phyloP scores from a whole-genome alignment of 495 filamentous ascomycete genomes.

The Penicillium manginii region DNA sequence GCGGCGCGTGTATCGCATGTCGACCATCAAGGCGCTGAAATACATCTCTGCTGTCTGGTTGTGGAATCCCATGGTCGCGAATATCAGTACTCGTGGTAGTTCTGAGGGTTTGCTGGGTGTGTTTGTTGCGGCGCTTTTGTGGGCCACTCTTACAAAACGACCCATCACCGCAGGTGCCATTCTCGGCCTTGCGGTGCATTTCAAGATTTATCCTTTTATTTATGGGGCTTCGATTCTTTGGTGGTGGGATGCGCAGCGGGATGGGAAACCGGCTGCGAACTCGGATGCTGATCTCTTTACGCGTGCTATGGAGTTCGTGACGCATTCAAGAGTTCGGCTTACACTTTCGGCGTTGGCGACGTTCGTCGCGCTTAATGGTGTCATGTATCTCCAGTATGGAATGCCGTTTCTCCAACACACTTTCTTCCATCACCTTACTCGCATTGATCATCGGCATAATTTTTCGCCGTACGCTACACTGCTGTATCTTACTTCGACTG shows the following conservation, averaged over 20 bases:
- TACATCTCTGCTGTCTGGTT: conserved; percentile 83
- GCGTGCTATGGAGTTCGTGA: conserved; percentile 58
- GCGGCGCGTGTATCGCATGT: conserved; percentile 45
- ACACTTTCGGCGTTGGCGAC: conserved; percentile 66
- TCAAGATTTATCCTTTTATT: conserved; percentile 98
- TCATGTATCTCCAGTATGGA: conserved; percentile 79
- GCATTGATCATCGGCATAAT: conserved; percentile 96
- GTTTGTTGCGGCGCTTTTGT: conserved; percentile 77
- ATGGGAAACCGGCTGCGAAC: conserved; percentile 16
- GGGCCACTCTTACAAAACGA: conserved; percentile 67
- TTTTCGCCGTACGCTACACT: conserved; percentile 95
- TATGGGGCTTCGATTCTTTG: conserved; percentile 86
- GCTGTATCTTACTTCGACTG: conserved; percentile 79
- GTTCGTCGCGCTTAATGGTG: conserved; percentile 70
- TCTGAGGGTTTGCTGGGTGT: conserved; percentile 89
- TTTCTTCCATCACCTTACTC: conserved; percentile 87
- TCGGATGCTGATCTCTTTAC: conserved; percentile 12
- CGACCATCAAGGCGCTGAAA: conserved; percentile 59
- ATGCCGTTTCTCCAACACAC: conserved; percentile 82
- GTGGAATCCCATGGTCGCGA: conserved; percentile 96
- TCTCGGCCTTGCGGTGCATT: conserved; percentile 85
- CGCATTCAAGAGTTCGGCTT: conserved; percentile 61
- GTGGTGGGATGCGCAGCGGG: conserved; percentile 73
- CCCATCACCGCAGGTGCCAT: conserved; percentile 72
- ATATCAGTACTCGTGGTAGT: conserved; percentile 91